phyloP scores from a whole-genome alignment of 208 protist species.

The Willaertia magna region DNA sequence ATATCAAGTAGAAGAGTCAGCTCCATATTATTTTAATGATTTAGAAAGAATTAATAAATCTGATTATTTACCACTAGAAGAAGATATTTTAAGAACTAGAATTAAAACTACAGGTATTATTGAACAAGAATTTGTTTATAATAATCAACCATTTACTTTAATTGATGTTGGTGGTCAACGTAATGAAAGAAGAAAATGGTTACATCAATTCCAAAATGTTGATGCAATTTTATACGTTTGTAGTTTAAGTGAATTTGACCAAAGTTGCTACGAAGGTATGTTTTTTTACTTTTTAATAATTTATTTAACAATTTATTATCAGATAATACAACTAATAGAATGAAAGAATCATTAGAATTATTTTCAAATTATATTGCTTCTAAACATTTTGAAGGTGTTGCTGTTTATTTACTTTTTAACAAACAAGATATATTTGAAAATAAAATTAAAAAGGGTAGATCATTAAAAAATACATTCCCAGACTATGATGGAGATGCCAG shows the following conservation, averaged over 20 bases:
- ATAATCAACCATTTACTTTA: neutral
- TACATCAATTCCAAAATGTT: conserved; percentile 22
- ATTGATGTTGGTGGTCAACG: conserved; percentile 17
- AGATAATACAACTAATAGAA: conserved; percentile 50
- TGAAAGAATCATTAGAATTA: conserved; percentile 52
- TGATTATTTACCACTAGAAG: conserved; percentile 16
- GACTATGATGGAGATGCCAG: conserved; percentile 42
- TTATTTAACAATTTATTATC: no score
- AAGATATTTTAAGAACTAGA: conserved; percentile 14
- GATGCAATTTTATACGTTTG: conserved; percentile 34
- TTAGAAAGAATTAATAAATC: neutral
- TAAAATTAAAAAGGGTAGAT: conserved; percentile 39
- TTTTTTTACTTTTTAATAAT: no score
- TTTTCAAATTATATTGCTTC: conserved; percentile 57
- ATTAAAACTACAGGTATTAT: conserved; percentile 15
- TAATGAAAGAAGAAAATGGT: conserved; percentile 27
- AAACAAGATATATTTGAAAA: conserved; percentile 59
- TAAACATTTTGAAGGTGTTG: conserved; percentile 46
- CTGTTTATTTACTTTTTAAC: conserved; percentile 64
- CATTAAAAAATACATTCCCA: conserved; percentile 43
- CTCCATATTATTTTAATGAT: conserved; percentile 24
- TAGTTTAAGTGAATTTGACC: conserved; percentile 52
- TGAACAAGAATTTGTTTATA: neutral
- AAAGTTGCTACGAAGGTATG: conserved; percentile 49
- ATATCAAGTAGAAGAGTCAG: conserved; percentile 42